Evolutionary conservation across 306 rosid genomes (phyloP).

Genomic region (Calophaca sinica): DNA sequence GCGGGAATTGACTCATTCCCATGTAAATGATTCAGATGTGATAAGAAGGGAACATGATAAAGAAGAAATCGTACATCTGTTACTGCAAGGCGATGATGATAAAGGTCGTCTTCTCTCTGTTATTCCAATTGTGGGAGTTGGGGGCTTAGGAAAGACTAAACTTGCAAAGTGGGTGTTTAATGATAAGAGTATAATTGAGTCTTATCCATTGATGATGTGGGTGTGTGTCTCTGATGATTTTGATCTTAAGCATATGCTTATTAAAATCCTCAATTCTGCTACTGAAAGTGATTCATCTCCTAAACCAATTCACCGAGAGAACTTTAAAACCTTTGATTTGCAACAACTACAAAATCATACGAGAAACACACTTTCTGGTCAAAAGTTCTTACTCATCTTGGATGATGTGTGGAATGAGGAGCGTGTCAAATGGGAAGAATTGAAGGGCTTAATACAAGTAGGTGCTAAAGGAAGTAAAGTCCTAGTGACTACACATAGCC

Average conservation of each 20-base stretch:
- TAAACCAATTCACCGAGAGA: background rate
- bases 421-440: conserved; percentile 1
- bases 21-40: background rate
- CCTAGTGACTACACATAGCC: conserved; percentile 31
- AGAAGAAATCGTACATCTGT: background rate
- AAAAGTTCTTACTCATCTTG: conserved; percentile 4
- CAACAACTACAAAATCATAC: background rate
- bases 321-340: background rate
- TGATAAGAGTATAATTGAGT: conserved; percentile 1
- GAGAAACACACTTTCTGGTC: background rate
- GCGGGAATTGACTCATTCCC: conserved; percentile 22
- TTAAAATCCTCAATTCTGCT: conserved; percentile 34
- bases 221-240: conserved; percentile 39
- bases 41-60: conserved; percentile 25
- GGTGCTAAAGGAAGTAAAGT: conserved; percentile 38
- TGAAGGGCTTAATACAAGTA: background rate
- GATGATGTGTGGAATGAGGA: conserved; percentile 5
- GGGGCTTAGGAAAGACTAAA: conserved; percentile 50
- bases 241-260: conserved; percentile 20
- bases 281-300: background rate
- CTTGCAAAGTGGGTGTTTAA: conserved; percentile 39
- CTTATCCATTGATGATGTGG: conserved; percentile 40
- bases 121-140: conserved; percentile 46
- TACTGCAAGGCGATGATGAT: background rate
- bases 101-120: background rate